These are phyloP conservation scores for Tulasnella calospora DNA, from an alignment of 768 basidiomycete species.

Conservation along the genomic window DNA sequence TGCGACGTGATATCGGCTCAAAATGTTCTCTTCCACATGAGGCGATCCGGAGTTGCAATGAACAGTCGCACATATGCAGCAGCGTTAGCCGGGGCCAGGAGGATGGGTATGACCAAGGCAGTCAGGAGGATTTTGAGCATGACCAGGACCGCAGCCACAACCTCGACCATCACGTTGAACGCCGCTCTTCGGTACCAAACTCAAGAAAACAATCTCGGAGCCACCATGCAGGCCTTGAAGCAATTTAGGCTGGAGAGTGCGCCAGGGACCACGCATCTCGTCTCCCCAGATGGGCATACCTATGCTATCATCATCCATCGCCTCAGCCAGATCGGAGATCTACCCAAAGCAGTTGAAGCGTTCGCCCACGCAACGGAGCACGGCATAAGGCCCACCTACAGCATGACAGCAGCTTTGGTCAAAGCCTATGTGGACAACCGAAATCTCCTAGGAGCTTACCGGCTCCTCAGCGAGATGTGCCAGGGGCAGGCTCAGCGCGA, in stretches of 20 bases:
- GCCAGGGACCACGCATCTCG: background rate
- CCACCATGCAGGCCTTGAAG: background rate
- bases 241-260: background rate
- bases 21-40: background rate
- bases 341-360: constrained; percentile 45
- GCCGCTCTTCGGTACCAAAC: background rate
- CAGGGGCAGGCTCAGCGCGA: constrained; percentile 16
- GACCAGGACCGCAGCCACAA: background rate
- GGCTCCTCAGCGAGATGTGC: constrained; percentile 50
- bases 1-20: background rate
- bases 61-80: background rate
- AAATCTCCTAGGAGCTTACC: constrained; percentile 48
- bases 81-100: constrained; percentile 1
- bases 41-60: background rate
- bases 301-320: constrained; percentile 60
- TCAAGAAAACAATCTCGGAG: background rate
- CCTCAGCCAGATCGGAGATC: constrained; percentile 44
- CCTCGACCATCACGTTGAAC: constrained; percentile 19
- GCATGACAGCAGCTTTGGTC: constrained; percentile 47
- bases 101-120: constrained; percentile 11
- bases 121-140: background rate
- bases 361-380: constrained; percentile 43
- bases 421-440: constrained; percentile 51
- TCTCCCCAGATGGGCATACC: constrained; percentile 51
- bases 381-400: constrained; percentile 44